Conservation (phyloP, 2,329 filamentous ascomycete genomes). For the Pestalotiopsis sp. region DNA sequence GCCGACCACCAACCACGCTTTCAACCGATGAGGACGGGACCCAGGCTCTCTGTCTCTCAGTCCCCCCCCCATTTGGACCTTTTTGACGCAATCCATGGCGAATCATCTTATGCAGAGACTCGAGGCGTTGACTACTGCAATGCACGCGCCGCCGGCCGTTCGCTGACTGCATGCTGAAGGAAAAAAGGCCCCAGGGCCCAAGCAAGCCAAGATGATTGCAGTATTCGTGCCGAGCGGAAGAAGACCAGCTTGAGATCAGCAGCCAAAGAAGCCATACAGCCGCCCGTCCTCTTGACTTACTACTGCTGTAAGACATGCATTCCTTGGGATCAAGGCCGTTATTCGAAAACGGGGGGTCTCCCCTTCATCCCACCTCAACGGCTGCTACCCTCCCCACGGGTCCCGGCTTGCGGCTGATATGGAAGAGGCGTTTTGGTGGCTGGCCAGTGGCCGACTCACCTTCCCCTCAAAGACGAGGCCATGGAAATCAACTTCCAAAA, state of each 20-base stretch:
- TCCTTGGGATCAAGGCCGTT: not conserved
- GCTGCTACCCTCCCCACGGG: not conserved
- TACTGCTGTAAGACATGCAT: not conserved
- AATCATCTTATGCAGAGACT: not conserved
- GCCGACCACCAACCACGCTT: not conserved
- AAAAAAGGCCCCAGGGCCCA: too few relatives aligned
- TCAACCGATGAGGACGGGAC: not conserved
- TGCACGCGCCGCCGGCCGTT: not conserved
- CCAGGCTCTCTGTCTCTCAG: not conserved
- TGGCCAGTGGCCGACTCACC: too few relatives aligned
- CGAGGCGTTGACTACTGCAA: not conserved
- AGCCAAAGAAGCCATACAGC: not conserved
- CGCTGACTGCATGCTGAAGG: not conserved
- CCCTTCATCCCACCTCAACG: not conserved
- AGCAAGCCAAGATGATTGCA: not conserved
- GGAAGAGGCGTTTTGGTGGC: not conserved
- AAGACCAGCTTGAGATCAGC: not conserved
- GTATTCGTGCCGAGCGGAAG: not conserved
- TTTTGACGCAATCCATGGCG: not conserved
- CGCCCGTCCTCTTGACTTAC: not conserved
- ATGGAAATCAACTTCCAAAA: not conserved
- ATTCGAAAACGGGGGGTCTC: not conserved
- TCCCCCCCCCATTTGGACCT: not conserved
- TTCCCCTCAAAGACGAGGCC: too few relatives aligned
- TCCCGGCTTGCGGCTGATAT: not conserved